Evolutionary conservation across 768 basidiomycete species (phyloP), one percentile per base, ranked within the genome.

Genomic region (Cantharellus anzutake): DNA sequence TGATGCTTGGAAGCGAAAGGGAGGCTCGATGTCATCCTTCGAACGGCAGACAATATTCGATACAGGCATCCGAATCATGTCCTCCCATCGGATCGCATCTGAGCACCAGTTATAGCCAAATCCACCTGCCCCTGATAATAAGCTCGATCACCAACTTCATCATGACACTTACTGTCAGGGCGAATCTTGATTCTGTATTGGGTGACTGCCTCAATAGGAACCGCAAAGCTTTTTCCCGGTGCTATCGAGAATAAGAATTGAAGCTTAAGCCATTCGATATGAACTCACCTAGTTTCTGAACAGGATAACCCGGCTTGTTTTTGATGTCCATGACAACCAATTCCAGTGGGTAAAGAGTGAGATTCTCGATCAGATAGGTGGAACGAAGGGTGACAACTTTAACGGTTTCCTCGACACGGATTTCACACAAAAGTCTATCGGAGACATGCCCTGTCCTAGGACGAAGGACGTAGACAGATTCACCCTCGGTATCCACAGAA

Each of bases 31-130:
- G 64, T 57, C 42, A 39, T 91, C 82, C 39, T 79, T 75, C 66
- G 93, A 89, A 51, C 85, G 81, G 70, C 96, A 99, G 51, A 79
- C 82, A 59, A 98, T 77, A 1, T 87, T 84, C 51, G 93, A 81
- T 50, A 71, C 69, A 0, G 74, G 74, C 73, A 79, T 66, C 74
- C 80, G 70, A 34, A 92, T 72, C 1, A 99, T 73, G 64, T 96
- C 92, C 65, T 96, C 89, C 79, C 91, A 93, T 57, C 86, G 81
- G 44, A 93, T 64, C 52, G 66, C 78, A 2, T 91, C 80, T 51
- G 78, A 71, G 52, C 86, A 92, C 93, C 93, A 98, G 66, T 81
- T 84, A 71, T 96, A 97, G 20, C 92, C 92, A 67, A 98, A 97
- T 14, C 96, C 96, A 70, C 90, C 93, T 96, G 65, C 34, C 20